A percentile compares a stretch with the other conserved stretches of the same genome.
These are phyloP conservation scores for Hanseniaspora singularis DNA, from an alignment of 805 yeast species.

Conservation along the genomic window DNA sequence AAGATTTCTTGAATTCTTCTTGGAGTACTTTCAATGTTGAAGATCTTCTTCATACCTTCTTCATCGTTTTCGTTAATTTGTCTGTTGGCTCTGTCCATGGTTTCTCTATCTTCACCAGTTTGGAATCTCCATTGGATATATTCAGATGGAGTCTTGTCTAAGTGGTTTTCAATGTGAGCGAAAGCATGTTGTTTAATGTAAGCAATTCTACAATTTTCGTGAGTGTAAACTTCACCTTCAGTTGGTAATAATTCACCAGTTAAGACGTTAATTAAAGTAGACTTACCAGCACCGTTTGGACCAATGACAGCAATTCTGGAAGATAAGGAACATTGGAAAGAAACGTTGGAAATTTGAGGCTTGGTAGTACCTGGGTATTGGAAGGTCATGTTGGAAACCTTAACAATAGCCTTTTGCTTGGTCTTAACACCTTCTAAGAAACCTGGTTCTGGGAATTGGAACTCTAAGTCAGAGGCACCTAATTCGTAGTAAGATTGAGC, in stretches of 20 bases:
- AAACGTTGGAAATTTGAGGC: constrained; percentile 84
- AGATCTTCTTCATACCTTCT: constrained; percentile 97
- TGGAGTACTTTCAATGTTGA: constrained; percentile 96
- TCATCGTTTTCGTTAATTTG: constrained; percentile 94
- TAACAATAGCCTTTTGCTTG: constrained; percentile 98
- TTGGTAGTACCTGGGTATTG: constrained; percentile 98
- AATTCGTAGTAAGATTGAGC: constrained; percentile 98
- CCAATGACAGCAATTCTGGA: constrained; percentile 99
- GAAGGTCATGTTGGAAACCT: constrained; percentile 94
- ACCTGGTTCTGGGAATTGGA: constrained; percentile 99
- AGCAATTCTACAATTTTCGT: constrained; percentile 99
- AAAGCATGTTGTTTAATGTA: constrained; percentile 99
- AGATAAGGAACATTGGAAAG: constrained; percentile 98
- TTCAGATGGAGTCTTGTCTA: constrained; percentile 99
- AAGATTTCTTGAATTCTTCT: constrained; percentile 92
- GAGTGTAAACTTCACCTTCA: constrained; percentile 95
- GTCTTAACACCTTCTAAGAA: constrained; percentile 99
- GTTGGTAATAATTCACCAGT: constrained; percentile 99
- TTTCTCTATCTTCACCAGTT: constrained; percentile 99
- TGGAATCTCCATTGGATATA: constrained; percentile 99
- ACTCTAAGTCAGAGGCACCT: constrained; percentile 95
- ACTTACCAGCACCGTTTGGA: constrained; percentile 99
- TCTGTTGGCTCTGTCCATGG: constrained; percentile 99
- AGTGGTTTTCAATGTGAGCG: constrained; percentile 96
- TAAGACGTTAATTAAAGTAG: constrained; percentile 94